Percentiles rank a stretch among this genome's conserved stretches.
Evolutionary conservation across 768 basidiomycete genomes (phyloP).

Genomic region (Hygrocybe coccinea): DNA sequence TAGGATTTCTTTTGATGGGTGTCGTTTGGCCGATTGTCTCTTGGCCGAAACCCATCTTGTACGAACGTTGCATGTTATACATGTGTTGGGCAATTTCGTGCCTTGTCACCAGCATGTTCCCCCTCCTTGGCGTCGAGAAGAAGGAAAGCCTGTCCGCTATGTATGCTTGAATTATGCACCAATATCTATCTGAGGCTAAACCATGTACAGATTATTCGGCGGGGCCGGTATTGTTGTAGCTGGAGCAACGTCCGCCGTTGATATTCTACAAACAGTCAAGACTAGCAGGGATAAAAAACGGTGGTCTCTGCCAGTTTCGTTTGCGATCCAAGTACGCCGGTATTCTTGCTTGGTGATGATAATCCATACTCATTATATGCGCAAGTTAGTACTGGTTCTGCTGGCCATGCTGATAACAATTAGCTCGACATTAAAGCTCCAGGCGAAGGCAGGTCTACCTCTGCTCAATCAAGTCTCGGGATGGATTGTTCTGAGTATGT

Average conservation of each 20-base stretch:
- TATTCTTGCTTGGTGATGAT: not conserved
- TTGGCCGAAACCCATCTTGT: conserved; percentile 40
- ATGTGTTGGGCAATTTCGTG: conserved; percentile 48
- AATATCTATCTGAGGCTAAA: not conserved
- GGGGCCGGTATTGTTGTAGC: conserved; percentile 41
- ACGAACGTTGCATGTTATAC: conserved; percentile 22
- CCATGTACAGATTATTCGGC: conserved; percentile 39
- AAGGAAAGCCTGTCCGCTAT: conserved; percentile 54
- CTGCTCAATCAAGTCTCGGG: conserved; percentile 52
- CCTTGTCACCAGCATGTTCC: conserved; percentile 58
- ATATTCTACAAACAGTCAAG: not conserved
- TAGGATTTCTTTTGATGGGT: conserved; percentile 58
- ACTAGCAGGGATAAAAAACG: not conserved
- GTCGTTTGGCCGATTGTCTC: conserved; percentile 56
- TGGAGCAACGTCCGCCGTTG: conserved; percentile 22
- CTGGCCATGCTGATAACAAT: conserved; percentile 50
- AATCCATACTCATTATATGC: not conserved
- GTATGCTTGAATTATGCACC: conserved; percentile 37
- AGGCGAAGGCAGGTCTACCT: conserved; percentile 64
- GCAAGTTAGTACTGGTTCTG: conserved; percentile 33
- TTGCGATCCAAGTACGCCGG: conserved; percentile 4
- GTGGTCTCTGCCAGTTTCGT: not conserved
- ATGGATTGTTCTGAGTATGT: conserved; percentile 59
- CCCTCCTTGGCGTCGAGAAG: conserved; percentile 68
- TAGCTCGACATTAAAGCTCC: conserved; percentile 55